Percentiles rank a stretch among this genome's conserved stretches.
phyloP scores from a whole-genome alignment of 352 stramenopile genomes.

The Aphanomyces astaci region DNA sequence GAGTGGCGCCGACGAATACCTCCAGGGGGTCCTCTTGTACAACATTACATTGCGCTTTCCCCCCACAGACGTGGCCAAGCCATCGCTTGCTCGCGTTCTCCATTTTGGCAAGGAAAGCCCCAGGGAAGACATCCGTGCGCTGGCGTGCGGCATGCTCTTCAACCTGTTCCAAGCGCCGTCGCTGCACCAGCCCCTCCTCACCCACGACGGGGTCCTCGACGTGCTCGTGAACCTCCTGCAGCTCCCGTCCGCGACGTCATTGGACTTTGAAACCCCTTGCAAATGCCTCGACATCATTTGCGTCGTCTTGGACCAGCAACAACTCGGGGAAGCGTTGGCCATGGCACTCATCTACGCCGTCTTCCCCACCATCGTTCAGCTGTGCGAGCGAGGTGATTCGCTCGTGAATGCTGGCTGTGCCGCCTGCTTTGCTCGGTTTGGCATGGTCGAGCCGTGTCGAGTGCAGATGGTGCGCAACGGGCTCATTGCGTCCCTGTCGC shows the following conservation, averaged over 20 bases:
- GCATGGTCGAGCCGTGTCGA: constrained; percentile 46
- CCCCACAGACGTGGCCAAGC: constrained; percentile 39
- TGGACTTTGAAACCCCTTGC: constrained; percentile 24
- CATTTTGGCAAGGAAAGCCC: constrained; percentile 25
- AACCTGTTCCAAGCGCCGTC: constrained; percentile 58
- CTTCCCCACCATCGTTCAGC: constrained; percentile 37
- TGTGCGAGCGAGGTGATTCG: constrained; percentile 30
- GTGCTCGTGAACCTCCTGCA: constrained; percentile 33
- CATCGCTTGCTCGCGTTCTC: constrained; percentile 33
- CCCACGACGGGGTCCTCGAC: constrained; percentile 32
- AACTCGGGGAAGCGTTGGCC: constrained; percentile 35
- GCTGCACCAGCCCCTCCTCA: constrained; percentile 39
- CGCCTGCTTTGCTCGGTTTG: constrained; percentile 62
- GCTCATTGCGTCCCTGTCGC: constrained; percentile 39
- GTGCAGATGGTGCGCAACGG: constrained; percentile 42
- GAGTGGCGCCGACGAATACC: constrained; percentile 39
- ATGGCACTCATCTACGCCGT: constrained; percentile 35
- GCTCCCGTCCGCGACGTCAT: constrained; percentile 24
- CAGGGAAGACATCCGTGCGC: constrained; percentile 11
- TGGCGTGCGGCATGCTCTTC: constrained; percentile 50
- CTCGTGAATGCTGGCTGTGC: constrained; percentile 39
- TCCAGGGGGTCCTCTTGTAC: constrained; percentile 64
- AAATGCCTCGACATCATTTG: constrained; percentile 62
- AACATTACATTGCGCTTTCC: constrained; percentile 66
- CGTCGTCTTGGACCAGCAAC: constrained; percentile 49